These are phyloP conservation scores for Neolentinus lepideus DNA, from an alignment of 1,284 basidiomycete species.

Conservation along the genomic window DNA sequence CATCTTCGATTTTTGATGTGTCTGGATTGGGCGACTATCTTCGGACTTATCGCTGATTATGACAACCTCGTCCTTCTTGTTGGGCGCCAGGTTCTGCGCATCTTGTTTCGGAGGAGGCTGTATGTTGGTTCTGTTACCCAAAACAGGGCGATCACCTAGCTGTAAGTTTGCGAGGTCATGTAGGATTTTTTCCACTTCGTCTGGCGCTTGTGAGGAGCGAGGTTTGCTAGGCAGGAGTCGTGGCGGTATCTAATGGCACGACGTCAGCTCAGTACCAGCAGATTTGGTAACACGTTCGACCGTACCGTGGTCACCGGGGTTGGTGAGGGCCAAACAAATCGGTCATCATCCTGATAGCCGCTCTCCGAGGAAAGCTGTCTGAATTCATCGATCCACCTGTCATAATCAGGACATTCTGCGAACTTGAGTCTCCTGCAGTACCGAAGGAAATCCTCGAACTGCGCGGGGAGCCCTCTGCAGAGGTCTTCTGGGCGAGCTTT, in stretches of 20 bases:
- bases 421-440: constrained; percentile 65
- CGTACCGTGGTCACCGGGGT: constrained; percentile 11
- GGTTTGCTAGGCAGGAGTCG: constrained; percentile 9
- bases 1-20: constrained; percentile 19
- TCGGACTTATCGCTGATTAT: constrained; percentile 43
- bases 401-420: constrained; percentile 59
- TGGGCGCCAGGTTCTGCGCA: constrained; percentile 15
- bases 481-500: constrained; percentile 53
- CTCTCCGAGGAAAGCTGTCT: constrained; percentile 45
- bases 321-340: constrained; percentile 66
- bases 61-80: constrained; percentile 29
- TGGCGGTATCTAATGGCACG: constrained; percentile 12
- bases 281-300: not conserved
- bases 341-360: constrained; percentile 49
- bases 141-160: constrained; percentile 37
- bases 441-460: constrained; percentile 68
- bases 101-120: constrained; percentile 20
- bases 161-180: constrained; percentile 51
- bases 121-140: constrained; percentile 43
- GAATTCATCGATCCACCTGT: constrained; percentile 54
- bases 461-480: constrained; percentile 58
- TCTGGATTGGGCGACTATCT: constrained; percentile 19
- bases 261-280: not conserved
- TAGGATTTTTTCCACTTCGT: constrained; percentile 46
- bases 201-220: constrained; percentile 13